Percentiles rank a stretch among this genome's conserved stretches.
These are phyloP conservation scores for Gigaspora rosea DNA, from an alignment of 192 early-diverging fungal species.

Conservation along the genomic window DNA sequence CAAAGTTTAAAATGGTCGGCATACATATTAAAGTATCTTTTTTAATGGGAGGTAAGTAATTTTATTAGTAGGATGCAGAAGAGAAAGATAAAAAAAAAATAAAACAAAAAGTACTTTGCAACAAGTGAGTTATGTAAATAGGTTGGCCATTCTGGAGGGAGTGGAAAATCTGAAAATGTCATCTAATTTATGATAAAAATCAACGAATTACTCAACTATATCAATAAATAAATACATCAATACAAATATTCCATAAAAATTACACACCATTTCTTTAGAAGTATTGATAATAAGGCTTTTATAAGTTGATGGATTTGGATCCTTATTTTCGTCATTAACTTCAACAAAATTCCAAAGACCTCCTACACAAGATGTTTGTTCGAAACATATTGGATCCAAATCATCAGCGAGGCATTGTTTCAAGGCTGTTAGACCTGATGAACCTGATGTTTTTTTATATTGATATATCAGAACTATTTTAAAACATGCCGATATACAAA, in stretches of 20 bases:
- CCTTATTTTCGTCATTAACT: slow-evolving; percentile 42
- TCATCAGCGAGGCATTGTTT: slow-evolving; percentile 55
- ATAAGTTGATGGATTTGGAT: slow-evolving; percentile 58
- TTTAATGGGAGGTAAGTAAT: too few relatives aligned
- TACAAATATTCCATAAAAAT: too few relatives aligned
- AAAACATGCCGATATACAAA: too few relatives aligned
- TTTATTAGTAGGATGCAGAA: not conserved
- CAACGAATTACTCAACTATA: too few relatives aligned
- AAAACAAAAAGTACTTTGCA: slow-evolving; percentile 38
- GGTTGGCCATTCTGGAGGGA: slow-evolving; percentile 60
- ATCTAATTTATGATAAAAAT: too few relatives aligned
- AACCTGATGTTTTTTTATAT: slow-evolving; percentile 33
- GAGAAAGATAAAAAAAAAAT: not conserved
- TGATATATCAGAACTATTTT: not conserved
- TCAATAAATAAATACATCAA: too few relatives aligned
- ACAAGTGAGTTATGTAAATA: slow-evolving; percentile 54
- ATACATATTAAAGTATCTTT: slow-evolving; percentile 55
- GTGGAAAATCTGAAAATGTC: slow-evolving; percentile 59
- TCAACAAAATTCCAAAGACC: slow-evolving; percentile 62
- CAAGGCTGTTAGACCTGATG: slow-evolving; percentile 54
- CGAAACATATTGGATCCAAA: slow-evolving; percentile 58
- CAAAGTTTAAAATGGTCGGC: slow-evolving; percentile 49
- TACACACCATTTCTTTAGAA: slow-evolving; percentile 49
- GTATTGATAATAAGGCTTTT: slow-evolving; percentile 58
- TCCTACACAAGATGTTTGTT: slow-evolving; percentile 50